Conservation (phyloP, 306 rosid genomes). For the Abrus precatorius region DNA sequence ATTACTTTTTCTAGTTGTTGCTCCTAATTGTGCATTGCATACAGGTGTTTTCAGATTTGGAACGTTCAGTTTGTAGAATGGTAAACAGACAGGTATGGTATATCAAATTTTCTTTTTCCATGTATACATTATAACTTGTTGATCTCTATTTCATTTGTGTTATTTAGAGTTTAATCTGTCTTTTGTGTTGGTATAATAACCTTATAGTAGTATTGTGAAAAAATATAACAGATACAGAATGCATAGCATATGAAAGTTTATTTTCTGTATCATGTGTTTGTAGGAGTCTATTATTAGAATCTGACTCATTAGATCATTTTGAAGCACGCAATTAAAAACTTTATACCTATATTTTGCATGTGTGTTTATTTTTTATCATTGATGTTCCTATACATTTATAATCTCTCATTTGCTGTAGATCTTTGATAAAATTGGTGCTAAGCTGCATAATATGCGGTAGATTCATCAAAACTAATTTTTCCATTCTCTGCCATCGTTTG, state of each 20-base stretch:
- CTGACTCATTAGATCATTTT: conserved; percentile 13
- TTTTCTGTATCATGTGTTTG: conserved; percentile 9
- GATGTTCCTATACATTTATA: not conserved
- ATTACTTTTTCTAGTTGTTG: conserved; percentile 24
- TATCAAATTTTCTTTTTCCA: conserved; percentile 27
- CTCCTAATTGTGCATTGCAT: conserved; percentile 52
- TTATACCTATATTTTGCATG: not conserved
- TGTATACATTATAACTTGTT: conserved; percentile 23
- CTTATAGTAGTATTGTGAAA: not conserved
- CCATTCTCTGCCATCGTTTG: conserved; percentile 15
- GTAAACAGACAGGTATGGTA: conserved; percentile 82
- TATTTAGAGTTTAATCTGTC: conserved; percentile 15
- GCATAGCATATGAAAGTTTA: not conserved
- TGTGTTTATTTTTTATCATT: conserved; percentile 14
- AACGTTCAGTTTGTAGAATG: conserved; percentile 97
- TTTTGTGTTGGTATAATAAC: not conserved
- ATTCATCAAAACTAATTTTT: conserved; percentile 19
- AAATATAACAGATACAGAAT: not conserved
- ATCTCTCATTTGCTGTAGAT: conserved; percentile 13
- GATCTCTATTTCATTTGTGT: conserved; percentile 25
- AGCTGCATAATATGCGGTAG: conserved; percentile 1
- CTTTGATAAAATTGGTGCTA: not conserved
- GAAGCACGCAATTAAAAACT: conserved; percentile 14
- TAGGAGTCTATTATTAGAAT: conserved; percentile 17
- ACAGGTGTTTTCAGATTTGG: conserved; percentile 97